These are phyloP conservation scores for Tritrichomonas musculus DNA, from an alignment of 208 protist species.

Conservation along the genomic window DNA sequence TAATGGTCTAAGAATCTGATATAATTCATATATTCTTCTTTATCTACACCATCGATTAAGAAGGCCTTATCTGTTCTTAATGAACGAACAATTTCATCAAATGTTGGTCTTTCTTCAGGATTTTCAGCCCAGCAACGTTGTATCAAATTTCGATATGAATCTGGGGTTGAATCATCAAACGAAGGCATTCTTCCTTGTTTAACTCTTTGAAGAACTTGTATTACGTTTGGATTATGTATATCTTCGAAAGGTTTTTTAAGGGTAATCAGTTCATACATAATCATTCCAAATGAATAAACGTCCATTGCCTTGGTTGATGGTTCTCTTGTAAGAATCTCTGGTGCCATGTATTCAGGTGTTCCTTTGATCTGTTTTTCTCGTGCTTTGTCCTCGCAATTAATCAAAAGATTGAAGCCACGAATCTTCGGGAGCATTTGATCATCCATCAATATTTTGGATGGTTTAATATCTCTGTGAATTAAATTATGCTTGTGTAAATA, in stretches of 20 bases:
- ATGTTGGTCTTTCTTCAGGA: no score
- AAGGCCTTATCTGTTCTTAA: no score
- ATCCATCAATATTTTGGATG: background rate
- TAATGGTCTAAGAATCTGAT: no score
- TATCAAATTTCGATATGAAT: background rate
- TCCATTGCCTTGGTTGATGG: background rate
- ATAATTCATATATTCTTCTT: no score
- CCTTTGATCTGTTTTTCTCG: background rate
- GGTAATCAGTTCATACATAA: background rate
- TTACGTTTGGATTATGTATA: background rate
- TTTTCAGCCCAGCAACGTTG: background rate
- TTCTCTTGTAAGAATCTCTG: background rate
- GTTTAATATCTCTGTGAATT: background rate
- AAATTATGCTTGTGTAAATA: background rate
- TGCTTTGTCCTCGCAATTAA: no score
- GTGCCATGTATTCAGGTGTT: slow-evolving; percentile 16
- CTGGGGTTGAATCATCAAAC: background rate
- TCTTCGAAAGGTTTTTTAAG: background rate
- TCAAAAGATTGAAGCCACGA: background rate
- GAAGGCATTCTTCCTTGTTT: background rate
- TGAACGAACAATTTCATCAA: no score
- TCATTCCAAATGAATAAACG: background rate
- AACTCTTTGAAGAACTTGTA: no score
- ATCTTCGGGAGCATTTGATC: background rate
- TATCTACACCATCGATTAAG: no score